Evolutionary conservation across 2,329 filamentous ascomycete species (phyloP), one percentile per base, ranked within the genome.

Genomic region (Trichoderma gracile): DNA sequence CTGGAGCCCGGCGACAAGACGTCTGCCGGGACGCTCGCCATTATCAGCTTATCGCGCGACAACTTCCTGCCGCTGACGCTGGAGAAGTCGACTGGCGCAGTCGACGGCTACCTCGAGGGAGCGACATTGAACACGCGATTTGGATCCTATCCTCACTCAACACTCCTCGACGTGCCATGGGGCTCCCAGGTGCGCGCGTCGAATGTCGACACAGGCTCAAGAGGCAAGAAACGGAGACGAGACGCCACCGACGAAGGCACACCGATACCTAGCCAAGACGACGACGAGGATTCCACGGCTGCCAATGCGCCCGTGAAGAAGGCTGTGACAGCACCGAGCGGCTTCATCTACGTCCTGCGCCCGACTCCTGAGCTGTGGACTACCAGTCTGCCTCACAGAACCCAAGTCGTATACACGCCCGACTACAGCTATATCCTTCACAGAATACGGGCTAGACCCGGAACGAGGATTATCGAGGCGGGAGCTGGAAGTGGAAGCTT

Each of bases 121-220:
- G 88, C 88, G 53, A 89, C 92, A 2, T 86, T 93, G 61, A 98
- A 97, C 78, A 99, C 94, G 1, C 88, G 93, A 50, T 99, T 97
- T 73, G 95, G 95, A 55, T 97, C 93, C 0, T 94, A 93, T 66
- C 91, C 91, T 0, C 91, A 94, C 74, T 89, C 85, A 12, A 93
- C 91, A 0, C 78, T 94, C 52, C 84, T 97, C 63, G 82, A 86
- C 5, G 81, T 93, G 61, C 90, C 91, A 47, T 98, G 94, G 94
- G 95, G 95, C 30, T 92, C 91, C 7, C 95, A 98, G 75, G 88
- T 98, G 23, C 85, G 92, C 53, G 95, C 95, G 8, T 97, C 93
- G 1, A 86, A 89, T 38, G 93, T 97, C 64, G 92, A 97, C 72
- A 97, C 93, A 0, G 93, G 93, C 14, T 95, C 92, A n/a, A 83